Evolutionary conservation across 208 protist genomes (phyloP), one percentile per base, ranked within the genome.

Genomic region (Crithidia acanthocephali): DNA sequence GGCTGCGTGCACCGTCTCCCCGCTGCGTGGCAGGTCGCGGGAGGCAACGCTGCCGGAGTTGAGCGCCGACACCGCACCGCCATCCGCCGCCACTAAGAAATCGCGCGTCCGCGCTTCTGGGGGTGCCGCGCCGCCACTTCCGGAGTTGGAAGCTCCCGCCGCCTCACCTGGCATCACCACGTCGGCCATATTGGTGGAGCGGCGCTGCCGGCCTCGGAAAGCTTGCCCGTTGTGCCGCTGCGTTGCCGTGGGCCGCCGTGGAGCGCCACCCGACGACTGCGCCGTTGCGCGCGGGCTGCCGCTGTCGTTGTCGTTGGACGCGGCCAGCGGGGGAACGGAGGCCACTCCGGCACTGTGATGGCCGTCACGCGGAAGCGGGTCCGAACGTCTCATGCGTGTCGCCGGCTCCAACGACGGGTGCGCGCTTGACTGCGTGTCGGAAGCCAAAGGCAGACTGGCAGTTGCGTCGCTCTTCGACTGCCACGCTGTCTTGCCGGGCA

Each of bases 181-280:
- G 8, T 66, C 47, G 13, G 63, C 40, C 53, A 76, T 76, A 0
- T 63, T 47, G 9, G 63, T 66, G 23, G 63, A 70, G 44, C 71
- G 71, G 18, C 56, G 71, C 55, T 59, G 63, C 11, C 63, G 22
- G 0, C 55, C 16, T n/a, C 56, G 63, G 11, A 30, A 45, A 4
- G 40, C 30, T 20, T 52, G 71, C 16, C 45, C 63, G 47, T 20
- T 59, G 28, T 60, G 53, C 37, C 71, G 45, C 16, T 50, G 71
- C 47, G 25, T 9, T 27, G 27, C 48, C 23, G 63, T 22, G 13
- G 56, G 47, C 47, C 63, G 32, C 33, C 44, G 61, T 4, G 56
- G 32, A 4, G 40, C 45, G 10, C 42, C 45, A 22, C 32, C 48
- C 16, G 63, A 48, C 32, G 45, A 64, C 37, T 35, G 44, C 15